These are phyloP conservation scores for Cytospora paraplurivora DNA, from an alignment of 2,329 filamentous ascomycete genomes.

Conservation along the genomic window DNA sequence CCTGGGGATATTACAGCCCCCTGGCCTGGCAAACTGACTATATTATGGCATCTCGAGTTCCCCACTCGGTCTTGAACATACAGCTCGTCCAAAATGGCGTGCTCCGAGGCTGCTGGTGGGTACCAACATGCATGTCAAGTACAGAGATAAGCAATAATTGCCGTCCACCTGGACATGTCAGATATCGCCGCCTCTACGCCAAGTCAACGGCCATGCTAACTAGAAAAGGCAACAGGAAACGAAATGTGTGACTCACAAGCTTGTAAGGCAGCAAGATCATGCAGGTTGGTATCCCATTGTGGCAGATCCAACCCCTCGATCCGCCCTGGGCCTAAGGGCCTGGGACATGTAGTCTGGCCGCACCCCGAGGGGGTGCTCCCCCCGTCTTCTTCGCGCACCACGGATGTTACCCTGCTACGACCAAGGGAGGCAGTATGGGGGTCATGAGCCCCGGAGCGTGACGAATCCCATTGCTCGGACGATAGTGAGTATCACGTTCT, in stretches of 20 bases:
- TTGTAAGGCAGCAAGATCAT: conserved; percentile 15
- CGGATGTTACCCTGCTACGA: background rate
- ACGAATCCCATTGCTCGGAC: conserved; percentile 6
- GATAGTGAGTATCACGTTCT: conserved; percentile 20
- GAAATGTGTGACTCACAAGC: conserved; percentile 9
- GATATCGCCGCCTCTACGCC: background rate
- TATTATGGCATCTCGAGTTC: background rate
- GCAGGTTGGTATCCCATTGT: conserved; percentile 4
- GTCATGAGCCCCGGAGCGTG: conserved; percentile 7
- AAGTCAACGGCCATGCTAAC: conserved; percentile 3
- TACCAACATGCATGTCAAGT: background rate
- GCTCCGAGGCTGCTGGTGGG: background rate
- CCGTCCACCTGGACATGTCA: background rate
- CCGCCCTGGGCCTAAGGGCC: background rate
- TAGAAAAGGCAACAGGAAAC: conserved; percentile 25
- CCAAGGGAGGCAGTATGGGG: background rate
- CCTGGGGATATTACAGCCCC: background rate
- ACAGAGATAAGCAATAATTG: background rate
- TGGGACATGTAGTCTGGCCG: background rate
- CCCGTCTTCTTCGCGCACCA: background rate
- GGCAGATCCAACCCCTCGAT: conserved; percentile 13
- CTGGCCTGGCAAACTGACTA: background rate
- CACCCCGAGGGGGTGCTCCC: background rate
- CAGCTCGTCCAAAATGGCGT: background rate
- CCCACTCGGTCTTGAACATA: background rate